Base-by-base conservation (phyloP, 2,329 filamentous ascomycete genomes). In the Chaetomiaceae sp. region DNA sequence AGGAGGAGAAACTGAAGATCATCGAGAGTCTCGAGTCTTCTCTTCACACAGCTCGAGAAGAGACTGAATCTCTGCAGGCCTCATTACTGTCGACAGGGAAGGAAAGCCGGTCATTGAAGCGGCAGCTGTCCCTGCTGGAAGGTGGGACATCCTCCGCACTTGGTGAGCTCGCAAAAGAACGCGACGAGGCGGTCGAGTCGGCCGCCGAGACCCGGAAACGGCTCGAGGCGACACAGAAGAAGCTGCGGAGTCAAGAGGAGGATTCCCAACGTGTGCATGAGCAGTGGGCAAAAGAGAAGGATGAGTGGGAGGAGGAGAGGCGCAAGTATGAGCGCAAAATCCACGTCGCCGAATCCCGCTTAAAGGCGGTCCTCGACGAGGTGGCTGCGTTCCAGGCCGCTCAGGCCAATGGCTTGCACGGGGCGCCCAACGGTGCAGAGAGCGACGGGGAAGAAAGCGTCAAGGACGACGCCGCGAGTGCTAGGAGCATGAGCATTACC, bases 61-160 rank as follows among this genome's bases (percentile, higher is more conserved):
- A 97, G 59, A 86, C 88, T 59, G 91, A 95, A 56, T 70, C 78
- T 0, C 71, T 95, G 8, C 81, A 83, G 56, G 76, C 78, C 20
- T 82, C 78, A 37, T 66, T 91, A 1, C 73, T 82, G 1, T 77
- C 78, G 15, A 84, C 80, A 4, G 77, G 81, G 31, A 92, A 90
- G 67, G 92, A 99, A 66, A 85, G 76, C 54, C 84, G 90, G 25
- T 87, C 87, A 2, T 73, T 92, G 19, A 94, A 94, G 69, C 86
- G 90, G 38, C 91, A 97, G 68, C 75, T 97, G 57, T 83, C 91
- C 50, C 77, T 95, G 43, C 77, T 96, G 6, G 94, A 99, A 69
- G 90, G 88, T 39, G 92, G 91, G 14, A 91, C 90, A 0, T 86
- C 89, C 3, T 91, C 90, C 12, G 91, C 91, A 1, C 75, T 97